Evolutionary conservation across 306 rosid species (phyloP), one percentile per base, ranked within the genome.

Genomic region (Malus asiatica): DNA sequence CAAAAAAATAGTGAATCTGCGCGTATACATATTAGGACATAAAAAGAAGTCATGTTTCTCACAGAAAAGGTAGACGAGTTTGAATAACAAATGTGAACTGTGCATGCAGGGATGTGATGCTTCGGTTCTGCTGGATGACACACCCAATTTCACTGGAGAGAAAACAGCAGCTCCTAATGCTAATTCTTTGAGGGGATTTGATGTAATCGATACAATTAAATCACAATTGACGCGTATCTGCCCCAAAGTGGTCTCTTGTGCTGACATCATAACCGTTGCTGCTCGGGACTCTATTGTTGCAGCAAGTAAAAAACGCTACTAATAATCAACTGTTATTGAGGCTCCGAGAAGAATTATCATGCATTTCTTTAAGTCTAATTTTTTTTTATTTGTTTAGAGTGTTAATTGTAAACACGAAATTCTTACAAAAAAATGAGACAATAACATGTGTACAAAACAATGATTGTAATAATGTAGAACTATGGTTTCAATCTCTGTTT

Each of bases 51-150:
- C 18, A 13, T 46, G 53, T 46, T 46, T 46, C 53, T 46, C 7
- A 13, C 15, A 46, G 19, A 53, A 55, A 55, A 76, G 42, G 48
- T 45, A 3, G 15, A 45, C 45, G 4, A 18, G 45, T 71, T 76
- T 23, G 72, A 15, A 23, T 30, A 46, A 8, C 0, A 25, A 65
- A 65, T 32, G 7, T 23, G 53, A n/a, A 63, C 35, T 27, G 27
- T 32, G 4, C 11, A 22, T 46, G 35, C 57, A 91, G 94, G 97
- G 97, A 61, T 91, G 95, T 64, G 97, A 91, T 80, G 97, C 67
- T 27, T 91, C 90, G 6, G 80, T 91, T 5, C 57, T 91, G 3
- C 76, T 91, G 69, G 91, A 91, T 15, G 91, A 88, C 71, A 87
- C 92, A 27, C 2, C 93, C n/a, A 83, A 6, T 70, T 89, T 91